Conservation (phyloP, 139 green algal genomes). For the Tetradesmus obliquus region DNA sequence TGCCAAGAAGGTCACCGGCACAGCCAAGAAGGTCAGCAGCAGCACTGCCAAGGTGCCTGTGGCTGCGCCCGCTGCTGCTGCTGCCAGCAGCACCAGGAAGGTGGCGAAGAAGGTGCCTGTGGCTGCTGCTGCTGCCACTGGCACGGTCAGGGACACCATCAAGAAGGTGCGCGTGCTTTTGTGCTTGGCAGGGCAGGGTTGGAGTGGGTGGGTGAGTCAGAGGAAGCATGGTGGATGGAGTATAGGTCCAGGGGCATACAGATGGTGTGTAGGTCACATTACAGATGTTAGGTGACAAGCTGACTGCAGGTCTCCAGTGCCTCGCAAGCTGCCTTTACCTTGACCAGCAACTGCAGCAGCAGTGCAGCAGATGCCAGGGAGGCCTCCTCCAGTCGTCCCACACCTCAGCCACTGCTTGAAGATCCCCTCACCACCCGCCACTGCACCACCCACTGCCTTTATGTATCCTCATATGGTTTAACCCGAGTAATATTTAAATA, state of each 20-base stretch:
- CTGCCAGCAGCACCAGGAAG: background rate
- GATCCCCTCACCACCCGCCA: background rate
- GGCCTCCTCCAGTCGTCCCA: too few species aligned
- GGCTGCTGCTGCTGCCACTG: constrained; percentile 4
- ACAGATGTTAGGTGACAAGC: too few species aligned
- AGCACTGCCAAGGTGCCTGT: background rate
- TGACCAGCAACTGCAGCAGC: too few species aligned
- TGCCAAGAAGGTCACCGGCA: background rate
- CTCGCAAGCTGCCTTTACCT: too few species aligned
- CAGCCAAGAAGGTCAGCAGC: background rate
- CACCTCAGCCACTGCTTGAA: background rate
- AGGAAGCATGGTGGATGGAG: too few species aligned
- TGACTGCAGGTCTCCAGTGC: too few species aligned
- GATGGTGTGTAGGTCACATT: too few species aligned
- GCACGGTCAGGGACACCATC: constrained; percentile 17
- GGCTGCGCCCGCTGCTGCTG: background rate
- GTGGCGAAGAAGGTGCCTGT: background rate
- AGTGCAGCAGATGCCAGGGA: too few species aligned
- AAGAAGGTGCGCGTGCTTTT: constrained; percentile 7
- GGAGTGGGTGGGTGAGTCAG: too few species aligned
- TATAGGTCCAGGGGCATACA: too few species aligned
- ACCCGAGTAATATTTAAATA: too few species aligned
- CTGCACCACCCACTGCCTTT: background rate
- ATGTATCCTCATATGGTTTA: background rate
- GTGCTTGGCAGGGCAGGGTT: too few species aligned